These are phyloP conservation scores for Dendrothele bispora DNA, from an alignment of 768 basidiomycete genomes.

Conservation along the genomic window DNA sequence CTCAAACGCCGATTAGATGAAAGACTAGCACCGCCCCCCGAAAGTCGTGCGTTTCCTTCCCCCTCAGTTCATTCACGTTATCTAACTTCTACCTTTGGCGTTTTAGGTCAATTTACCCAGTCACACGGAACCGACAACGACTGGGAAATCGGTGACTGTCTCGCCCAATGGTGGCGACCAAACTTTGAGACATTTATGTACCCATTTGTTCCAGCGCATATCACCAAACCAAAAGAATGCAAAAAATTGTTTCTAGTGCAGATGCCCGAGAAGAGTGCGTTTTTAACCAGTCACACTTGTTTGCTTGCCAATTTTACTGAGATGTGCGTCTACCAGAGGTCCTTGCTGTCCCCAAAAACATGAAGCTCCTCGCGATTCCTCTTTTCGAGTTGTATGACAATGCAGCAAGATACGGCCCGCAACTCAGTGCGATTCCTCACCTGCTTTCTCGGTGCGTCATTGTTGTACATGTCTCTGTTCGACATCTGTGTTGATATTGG, in stretches of 20 bases:
- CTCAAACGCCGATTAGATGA: conserved; percentile 88
- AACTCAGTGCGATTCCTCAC: conserved; percentile 92
- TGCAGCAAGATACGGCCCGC: conserved; percentile 90
- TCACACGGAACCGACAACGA: conserved; percentile 80
- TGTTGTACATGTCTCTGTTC: background rate
- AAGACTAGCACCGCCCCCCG: conserved; percentile 77
- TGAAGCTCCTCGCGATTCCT: conserved; percentile 97
- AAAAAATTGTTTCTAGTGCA: conserved; percentile 95
- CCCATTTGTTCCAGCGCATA: conserved; percentile 92
- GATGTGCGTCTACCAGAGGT: conserved; percentile 60
- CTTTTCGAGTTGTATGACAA: conserved; percentile 98
- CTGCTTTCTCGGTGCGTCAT: conserved; percentile 71
- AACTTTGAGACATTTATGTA: conserved; percentile 99
- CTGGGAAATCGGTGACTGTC: conserved; percentile 95
- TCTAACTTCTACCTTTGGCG: background rate
- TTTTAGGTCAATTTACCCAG: conserved; percentile 56
- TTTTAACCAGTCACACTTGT: background rate
- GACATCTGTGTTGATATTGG: background rate
- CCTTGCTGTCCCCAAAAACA: conserved; percentile 95
- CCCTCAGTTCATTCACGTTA: background rate
- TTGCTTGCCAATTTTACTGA: background rate
- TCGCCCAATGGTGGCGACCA: conserved; percentile 98
- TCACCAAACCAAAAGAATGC: conserved; percentile 97
- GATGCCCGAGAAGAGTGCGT: conserved; percentile 91
- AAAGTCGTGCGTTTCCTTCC: conserved; percentile 34